These are phyloP conservation scores for Pythium apleroticum DNA, from an alignment of 352 stramenopile species.

Conservation along the genomic window DNA sequence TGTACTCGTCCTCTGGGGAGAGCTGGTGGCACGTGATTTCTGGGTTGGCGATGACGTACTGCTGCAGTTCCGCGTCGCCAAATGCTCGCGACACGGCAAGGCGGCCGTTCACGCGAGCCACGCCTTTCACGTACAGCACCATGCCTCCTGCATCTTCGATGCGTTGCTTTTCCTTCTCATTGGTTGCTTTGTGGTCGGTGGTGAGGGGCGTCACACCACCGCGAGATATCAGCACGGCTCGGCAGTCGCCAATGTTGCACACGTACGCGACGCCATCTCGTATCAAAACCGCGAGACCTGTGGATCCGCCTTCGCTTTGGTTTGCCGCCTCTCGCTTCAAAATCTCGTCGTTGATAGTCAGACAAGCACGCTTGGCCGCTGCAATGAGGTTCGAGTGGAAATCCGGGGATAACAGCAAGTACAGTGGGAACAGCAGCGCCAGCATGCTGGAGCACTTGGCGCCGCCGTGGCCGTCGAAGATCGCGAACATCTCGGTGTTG, in stretches of 20 bases:
- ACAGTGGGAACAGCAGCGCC: conserved; percentile 66
- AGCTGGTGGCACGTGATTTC: conserved; percentile 59
- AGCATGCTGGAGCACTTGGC: conserved; percentile 57
- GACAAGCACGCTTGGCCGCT: conserved; percentile 45
- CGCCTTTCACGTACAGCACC: conserved; percentile 72
- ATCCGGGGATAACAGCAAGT: conserved; percentile 53
- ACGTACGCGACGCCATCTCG: conserved; percentile 45
- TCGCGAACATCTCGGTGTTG: conserved; percentile 64
- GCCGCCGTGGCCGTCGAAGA: conserved; percentile 81
- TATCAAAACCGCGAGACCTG: conserved; percentile 61
- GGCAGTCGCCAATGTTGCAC: conserved; percentile 80
- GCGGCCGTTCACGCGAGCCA: conserved; percentile 67
- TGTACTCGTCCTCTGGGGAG: conserved; percentile 59
- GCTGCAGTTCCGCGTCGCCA: conserved; percentile 59
- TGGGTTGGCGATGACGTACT: conserved; percentile 61
- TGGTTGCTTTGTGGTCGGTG: conserved; percentile 77
- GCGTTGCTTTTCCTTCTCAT: conserved; percentile 58
- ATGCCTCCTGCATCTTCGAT: conserved; percentile 71
- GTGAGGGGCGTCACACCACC: conserved; percentile 49
- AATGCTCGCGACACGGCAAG: conserved; percentile 72
- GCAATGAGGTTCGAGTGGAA: conserved; percentile 43
- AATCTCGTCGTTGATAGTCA: conserved; percentile 72
- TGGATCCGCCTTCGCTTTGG: conserved; percentile 60
- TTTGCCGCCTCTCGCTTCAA: conserved; percentile 45
- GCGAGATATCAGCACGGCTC: conserved; percentile 56